Base-by-base conservation (phyloP, 2,329 filamentous ascomycete species). In the Venturia pyrina region DNA sequence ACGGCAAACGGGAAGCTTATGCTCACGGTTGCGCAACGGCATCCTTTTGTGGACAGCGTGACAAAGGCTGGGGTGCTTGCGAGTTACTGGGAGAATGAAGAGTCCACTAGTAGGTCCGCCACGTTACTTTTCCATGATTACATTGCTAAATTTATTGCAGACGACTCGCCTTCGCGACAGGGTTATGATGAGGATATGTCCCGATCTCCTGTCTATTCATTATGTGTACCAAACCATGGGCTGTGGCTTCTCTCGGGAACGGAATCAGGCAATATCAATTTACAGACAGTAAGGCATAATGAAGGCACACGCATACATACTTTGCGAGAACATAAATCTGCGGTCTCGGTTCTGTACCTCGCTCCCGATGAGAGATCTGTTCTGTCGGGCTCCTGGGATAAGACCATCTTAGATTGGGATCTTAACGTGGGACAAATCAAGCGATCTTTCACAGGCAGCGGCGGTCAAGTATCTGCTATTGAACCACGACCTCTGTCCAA, bases 61-160 rank as follows among this genome's bases (percentile, higher is more conserved):
- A 91, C 91, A 66, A 99, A 99, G 77, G 93, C 93, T 1, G 95
- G 93, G 1, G 90, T 96, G 6, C 79, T 98, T 62, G 88, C 97
- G 84, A 96, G 90, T 63, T 99, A 99, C 76, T 99, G 95, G 95
- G 95, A 97, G 76, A 99, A 98, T 72, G 93, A 97, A 75, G 93
- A 99, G 73, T 85, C 86, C 1, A 77, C 78, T 59, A 74, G 77
- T 78, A 72, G 66, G 72, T 67, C 11, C 19, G 28, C 24, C n/a
- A 44, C 6, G 15, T 63, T 50, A 28, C 50, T 24, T 62, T 60
- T 11, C 41, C 72, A 50, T 24, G 13, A 24, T 40, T 28, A 32
- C 13, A 43, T 5, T 41, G 34, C 11, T 43, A 61, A 24, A 53
- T 63, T 56, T 63, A 24, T 66, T 41, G 24, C 66, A 63, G 40